Evolutionary conservation across 257 asterid genomes (phyloP).

Genomic region (Solanum corneliomulleri): DNA sequence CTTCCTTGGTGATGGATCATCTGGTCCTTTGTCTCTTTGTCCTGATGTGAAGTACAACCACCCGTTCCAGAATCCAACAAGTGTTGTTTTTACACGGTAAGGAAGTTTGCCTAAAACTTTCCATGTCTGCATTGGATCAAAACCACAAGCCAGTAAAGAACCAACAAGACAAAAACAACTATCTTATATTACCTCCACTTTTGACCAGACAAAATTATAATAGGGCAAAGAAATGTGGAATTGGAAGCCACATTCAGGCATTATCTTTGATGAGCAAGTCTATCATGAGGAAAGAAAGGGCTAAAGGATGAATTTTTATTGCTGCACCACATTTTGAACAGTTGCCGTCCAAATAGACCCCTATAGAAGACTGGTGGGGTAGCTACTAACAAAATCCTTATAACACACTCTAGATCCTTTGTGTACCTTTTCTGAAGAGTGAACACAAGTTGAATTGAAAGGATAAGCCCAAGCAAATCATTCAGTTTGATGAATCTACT

Average conservation of each 20-base stretch:
- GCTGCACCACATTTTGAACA: neutral
- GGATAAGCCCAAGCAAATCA: neutral
- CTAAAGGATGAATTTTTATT: neutral
- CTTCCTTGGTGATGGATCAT: slow-evolving; percentile 76
- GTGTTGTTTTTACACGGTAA: slow-evolving; percentile 83
- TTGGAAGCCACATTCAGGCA: neutral
- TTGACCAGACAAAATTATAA: neutral
- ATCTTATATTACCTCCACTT: neutral
- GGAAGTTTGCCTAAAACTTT: slow-evolving; percentile 81
- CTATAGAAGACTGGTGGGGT: neutral
- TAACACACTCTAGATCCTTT: neutral
- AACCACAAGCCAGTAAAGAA: slow-evolving; percentile 2
- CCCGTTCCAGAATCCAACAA: slow-evolving; percentile 90
- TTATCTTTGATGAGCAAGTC: neutral
- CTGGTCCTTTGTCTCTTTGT: slow-evolving; percentile 81
- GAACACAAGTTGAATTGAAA: neutral
- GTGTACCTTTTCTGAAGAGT: neutral
- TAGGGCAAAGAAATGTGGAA: neutral
- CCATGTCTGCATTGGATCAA: slow-evolving; percentile 57
- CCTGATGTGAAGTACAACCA: slow-evolving; percentile 89
- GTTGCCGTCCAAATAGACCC: neutral
- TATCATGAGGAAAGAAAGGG: neutral
- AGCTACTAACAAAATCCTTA: neutral
- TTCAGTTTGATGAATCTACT: neutral
- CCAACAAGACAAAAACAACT: neutral